Evolutionary conservation across 257 asterid genomes (phyloP).

Genomic region (Nicotiana sylvestris): DNA sequence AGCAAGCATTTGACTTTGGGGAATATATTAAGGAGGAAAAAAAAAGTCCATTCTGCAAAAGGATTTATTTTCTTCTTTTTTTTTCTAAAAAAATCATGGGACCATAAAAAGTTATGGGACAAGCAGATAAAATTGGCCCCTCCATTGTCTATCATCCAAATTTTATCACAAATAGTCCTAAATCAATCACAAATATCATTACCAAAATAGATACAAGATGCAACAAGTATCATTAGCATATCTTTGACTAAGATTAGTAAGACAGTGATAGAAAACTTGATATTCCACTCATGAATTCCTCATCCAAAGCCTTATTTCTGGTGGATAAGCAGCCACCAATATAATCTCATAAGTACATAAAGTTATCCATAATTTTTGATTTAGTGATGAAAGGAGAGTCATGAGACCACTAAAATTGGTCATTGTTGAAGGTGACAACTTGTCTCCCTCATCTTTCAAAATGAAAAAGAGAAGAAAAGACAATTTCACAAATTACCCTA

Average conservation of each 20-base stretch:
- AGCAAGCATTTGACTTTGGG: not conserved
- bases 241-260: not conserved
- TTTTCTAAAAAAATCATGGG: not conserved
- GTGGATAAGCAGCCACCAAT: constrained; percentile 13
- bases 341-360: not conserved
- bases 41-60: not conserved
- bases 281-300: not conserved
- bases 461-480: not conserved
- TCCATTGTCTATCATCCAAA: not conserved
- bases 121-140: constrained; percentile 9
- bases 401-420: constrained; percentile 11
- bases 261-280: not conserved
- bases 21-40: not conserved
- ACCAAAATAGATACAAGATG: not conserved
- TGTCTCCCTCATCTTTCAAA: constrained; percentile 2
- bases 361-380: not conserved
- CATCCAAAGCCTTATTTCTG: not conserved
- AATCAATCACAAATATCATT: not conserved
- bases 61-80: too few relatives aligned
- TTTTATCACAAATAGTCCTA: not conserved
- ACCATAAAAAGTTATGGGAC: not conserved
- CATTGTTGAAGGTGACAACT: not conserved
- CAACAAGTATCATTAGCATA: constrained; percentile 3
- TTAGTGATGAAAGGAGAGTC: not conserved
- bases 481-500: not conserved